Conservation (phyloP, 2,329 filamentous ascomycete species). For the Berkeleyomyces basicola region DNA sequence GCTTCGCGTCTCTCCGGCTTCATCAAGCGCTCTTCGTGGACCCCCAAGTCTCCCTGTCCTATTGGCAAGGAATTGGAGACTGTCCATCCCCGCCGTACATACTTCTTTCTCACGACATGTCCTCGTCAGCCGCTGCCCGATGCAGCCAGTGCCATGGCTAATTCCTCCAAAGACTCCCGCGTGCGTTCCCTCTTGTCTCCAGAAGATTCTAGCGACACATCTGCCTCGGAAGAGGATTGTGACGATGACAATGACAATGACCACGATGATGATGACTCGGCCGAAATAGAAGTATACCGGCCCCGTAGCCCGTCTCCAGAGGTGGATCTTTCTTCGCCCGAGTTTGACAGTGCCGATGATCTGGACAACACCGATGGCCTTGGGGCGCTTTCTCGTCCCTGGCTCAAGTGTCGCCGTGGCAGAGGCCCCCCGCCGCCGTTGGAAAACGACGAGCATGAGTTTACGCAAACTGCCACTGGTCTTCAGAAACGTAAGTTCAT, state of each 20-base stretch:
- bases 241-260: slow-evolving; percentile 40
- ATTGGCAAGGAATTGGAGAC: slow-evolving; percentile 84
- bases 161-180: neutral
- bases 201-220: slow-evolving; percentile 56
- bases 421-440: slow-evolving; percentile 74
- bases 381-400: slow-evolving; percentile 31
- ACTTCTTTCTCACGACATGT: slow-evolving; percentile 88
- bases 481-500: slow-evolving; percentile 51
- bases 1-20: slow-evolving; percentile 82
- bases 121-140: slow-evolving; percentile 65
- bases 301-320: slow-evolving; percentile 83
- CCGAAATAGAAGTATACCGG: slow-evolving; percentile 32
- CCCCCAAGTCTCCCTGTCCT: slow-evolving; percentile 62
- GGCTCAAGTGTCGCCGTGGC: slow-evolving; percentile 22
- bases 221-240: slow-evolving; percentile 22
- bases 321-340: slow-evolving; percentile 73
- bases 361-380: slow-evolving; percentile 36
- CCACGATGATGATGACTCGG: slow-evolving; percentile 26
- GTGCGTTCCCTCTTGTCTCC: slow-evolving; percentile 55
- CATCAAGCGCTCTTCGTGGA: slow-evolving; percentile 74
- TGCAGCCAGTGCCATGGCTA: neutral
- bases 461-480: slow-evolving; percentile 83
- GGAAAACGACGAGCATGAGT: slow-evolving; percentile 90
- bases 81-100: slow-evolving; percentile 83
- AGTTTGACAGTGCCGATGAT: slow-evolving; percentile 49